A percentile compares a stretch with the other conserved stretches of the same genome.
phyloP scores from a whole-genome alignment of 2,329 filamentous ascomycete genomes.

The Orbilia brochopaga region DNA sequence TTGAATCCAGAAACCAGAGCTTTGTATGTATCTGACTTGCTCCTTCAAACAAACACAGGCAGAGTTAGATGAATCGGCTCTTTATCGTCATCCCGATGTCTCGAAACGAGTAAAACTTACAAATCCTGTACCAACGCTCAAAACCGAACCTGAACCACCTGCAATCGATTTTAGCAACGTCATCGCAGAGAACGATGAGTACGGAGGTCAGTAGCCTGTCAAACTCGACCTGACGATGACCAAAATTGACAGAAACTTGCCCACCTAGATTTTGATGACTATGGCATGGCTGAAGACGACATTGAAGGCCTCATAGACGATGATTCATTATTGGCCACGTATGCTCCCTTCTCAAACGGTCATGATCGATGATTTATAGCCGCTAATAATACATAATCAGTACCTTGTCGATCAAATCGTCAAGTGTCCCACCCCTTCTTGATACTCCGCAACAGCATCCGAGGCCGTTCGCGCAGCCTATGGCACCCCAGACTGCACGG shows the following conservation, averaged over 20 bases:
- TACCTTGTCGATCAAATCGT: background rate
- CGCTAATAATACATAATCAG: conserved; percentile 9
- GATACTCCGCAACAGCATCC: conserved; percentile 7
- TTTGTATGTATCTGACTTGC: background rate
- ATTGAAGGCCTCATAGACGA: conserved; percentile 46
- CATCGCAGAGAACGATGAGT: conserved; percentile 48
- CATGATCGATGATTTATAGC: background rate
- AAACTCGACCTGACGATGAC: background rate
- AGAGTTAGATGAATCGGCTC: conserved; percentile 34
- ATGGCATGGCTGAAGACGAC: conserved; percentile 46
- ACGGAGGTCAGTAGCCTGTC: conserved; percentile 15
- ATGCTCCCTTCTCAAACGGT: background rate
- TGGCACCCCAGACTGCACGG: conserved; percentile 5
- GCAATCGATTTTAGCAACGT: conserved; percentile 48
- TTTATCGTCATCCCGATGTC: conserved; percentile 46
- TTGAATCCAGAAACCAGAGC: background rate
- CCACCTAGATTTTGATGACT: conserved; percentile 38
- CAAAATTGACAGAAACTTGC: background rate
- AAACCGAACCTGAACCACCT: conserved; percentile 36
- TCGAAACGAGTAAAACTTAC: conserved; percentile 19
- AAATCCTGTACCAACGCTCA: conserved; percentile 2
- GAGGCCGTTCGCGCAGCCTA: conserved; percentile 8
- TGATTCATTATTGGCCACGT: conserved; percentile 26
- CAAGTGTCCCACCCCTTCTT: background rate
- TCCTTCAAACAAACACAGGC: conserved; percentile 19